A percentile compares a stretch with the other conserved stretches of the same genome.
phyloP scores from a whole-genome alignment of 305 asterid species.

The Fraxinus floribunda region DNA sequence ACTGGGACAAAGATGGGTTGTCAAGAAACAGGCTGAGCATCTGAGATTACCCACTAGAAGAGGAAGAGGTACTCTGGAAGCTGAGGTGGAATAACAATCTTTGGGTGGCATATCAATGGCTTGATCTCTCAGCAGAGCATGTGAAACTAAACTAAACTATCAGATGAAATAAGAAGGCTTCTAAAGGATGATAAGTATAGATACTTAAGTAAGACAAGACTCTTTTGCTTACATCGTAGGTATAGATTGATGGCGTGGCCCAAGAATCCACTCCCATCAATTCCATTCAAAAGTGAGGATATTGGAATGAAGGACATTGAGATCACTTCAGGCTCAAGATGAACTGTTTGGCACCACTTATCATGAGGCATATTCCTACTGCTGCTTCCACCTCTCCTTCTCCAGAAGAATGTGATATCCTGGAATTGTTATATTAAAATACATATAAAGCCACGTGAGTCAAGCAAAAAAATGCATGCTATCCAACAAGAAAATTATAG shows the following conservation, averaged over 20 bases:
- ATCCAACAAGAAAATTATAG: neutral
- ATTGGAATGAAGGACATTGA: conserved; percentile 77
- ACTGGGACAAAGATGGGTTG: neutral
- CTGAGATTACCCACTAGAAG: neutral
- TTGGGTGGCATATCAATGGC: neutral
- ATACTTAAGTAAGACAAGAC: neutral
- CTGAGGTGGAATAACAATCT: neutral
- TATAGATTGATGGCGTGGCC: conserved; percentile 81
- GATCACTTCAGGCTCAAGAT: conserved; percentile 73
- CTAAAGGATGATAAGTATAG: neutral
- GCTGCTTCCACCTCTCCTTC: conserved; percentile 75
- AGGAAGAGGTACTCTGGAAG: neutral
- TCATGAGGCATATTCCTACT: conserved; percentile 48
- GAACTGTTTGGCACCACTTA: conserved; percentile 78
- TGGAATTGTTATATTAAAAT: conserved; percentile 33
- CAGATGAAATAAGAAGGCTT: neutral
- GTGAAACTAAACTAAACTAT: conserved; percentile 3
- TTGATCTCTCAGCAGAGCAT: conserved; percentile 8
- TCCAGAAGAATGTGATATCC: conserved; percentile 70
- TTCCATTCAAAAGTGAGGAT: conserved; percentile 74
- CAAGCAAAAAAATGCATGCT: neutral
- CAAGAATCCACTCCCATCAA: conserved; percentile 79
- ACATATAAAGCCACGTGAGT: neutral
- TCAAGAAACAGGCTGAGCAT: neutral
- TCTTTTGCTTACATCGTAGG: conserved; percentile 64